Base-by-base conservation (phyloP, 2,329 filamentous ascomycete species). In the Hysterium pulicare region DNA sequence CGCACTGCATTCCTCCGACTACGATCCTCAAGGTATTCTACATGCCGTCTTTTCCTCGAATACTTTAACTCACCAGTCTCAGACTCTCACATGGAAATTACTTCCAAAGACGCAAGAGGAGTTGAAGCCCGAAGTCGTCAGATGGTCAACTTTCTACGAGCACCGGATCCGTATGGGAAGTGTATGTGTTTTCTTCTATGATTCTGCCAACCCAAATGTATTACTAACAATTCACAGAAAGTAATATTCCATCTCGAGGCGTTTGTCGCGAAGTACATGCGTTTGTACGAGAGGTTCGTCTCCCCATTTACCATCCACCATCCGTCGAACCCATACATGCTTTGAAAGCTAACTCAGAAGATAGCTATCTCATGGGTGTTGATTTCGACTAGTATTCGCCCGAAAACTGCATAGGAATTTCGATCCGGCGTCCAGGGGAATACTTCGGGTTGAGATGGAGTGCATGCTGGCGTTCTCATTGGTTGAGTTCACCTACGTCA, bases 191-290 rank as follows among this genome's bases (percentile, higher is more conserved):
- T 24, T 6, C 17, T 13, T 19, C 20, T 16, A 9, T 9, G 11
- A 20, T 20, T 35, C 20, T 4, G 10, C 22, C 11, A 42, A 28
- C 20, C 26, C 31, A 24, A 5, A n/a, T 28, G 22, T 16, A 22
- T 41, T 21, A 17, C 10, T 28, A 28, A 28, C 26, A 8, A 28
- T 8, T 28, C 26, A 28, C 45, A 75, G 68, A 98, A 98, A 76
- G 87, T 95, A 45, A 97, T 98, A 49, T 98, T 98, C 69, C 94
- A 98, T 62, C 74, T 98, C 3, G 94, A 98, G 70, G 93, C 93
- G 3, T 98, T 98, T 69, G 93, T 98, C 45, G 91, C 91, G 44
- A 97, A 96, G 72, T 95, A 97, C 66, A 97, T 98, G 91, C 82
- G 91, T 55, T 82, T 97, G 54, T 80, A 91, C 50, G 93, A 98